Evolutionary conservation across 106 monocot species (phyloP).

Genomic region (Platanthera guangdongensis): DNA sequence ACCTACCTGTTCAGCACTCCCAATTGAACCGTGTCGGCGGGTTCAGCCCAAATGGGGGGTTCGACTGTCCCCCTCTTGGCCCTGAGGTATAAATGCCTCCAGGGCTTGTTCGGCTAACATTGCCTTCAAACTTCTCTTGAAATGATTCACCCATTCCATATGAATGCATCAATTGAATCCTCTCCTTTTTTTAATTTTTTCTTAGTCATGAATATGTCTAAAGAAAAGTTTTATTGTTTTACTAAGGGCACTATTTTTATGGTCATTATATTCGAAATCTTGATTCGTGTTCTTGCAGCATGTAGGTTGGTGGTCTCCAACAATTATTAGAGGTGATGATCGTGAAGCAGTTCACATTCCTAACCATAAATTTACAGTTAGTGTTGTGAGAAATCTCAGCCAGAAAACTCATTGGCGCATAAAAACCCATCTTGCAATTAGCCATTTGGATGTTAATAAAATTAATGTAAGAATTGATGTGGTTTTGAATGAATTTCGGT

Average conservation of each 20-base stretch:
- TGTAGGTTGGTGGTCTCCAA: slow-evolving; percentile 99
- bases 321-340: slow-evolving; percentile 94
- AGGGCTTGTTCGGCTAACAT: too few species aligned
- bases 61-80: too few species aligned
- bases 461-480: slow-evolving; percentile 52
- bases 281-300: slow-evolving; percentile 36
- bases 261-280: not conserved
- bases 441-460: slow-evolving; percentile 92
- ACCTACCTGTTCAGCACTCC: too few species aligned
- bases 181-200: not conserved
- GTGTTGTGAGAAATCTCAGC: slow-evolving; percentile 86
- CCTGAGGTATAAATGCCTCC: too few species aligned
- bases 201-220: not conserved
- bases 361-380: slow-evolving; percentile 94
- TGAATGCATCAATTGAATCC: not conserved
- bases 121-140: not conserved
- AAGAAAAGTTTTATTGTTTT: not conserved
- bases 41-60: too few species aligned
- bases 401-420: slow-evolving; percentile 98
- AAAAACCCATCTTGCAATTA: slow-evolving; percentile 96
- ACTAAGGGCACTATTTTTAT: not conserved
- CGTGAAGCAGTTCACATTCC: slow-evolving; percentile 97
- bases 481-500: not conserved
- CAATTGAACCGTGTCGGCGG: too few species aligned
- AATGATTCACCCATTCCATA: not conserved